Base-by-base conservation (phyloP, 768 basidiomycete species). In the Agrocybe chaxingu region DNA sequence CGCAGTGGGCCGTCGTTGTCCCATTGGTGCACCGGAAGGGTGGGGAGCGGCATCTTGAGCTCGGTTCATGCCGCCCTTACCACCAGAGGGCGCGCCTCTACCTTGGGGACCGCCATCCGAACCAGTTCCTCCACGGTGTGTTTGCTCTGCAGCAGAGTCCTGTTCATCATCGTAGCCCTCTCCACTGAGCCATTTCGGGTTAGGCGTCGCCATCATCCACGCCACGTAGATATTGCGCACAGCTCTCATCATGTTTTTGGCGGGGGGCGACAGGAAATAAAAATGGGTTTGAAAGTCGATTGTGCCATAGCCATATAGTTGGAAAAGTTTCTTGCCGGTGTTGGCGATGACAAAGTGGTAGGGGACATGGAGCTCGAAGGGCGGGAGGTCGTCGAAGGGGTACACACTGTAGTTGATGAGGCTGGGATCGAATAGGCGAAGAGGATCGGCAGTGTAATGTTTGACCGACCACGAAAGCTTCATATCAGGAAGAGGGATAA, bases 181-280 rank as follows among this genome's bases (percentile, higher is more conserved):
- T 29, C 29, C 18, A 43, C 13, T 29, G 24, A 43, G 29, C 42
- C 7, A 43, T 13, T n/a, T 29, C 42, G 5, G 6, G 5, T 42
- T 19, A 24, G 42, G 42, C 7, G 11, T 43, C 1, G 18, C n/a
- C 6, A 24, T 7, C n/a, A 12, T 43, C 42, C 42, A 43, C 12
- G 42, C 42, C n/a, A 43, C 42, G 4, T 43, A 43, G 42, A 43
- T 13, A 43, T 43, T 43, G 42, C 42, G 42, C 42, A 43, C n/a
- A 29, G 24, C 24, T 16, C 10, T 13, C 42, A 43, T 43, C 6
- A 29, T 16, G n/a, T 1, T n/a, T 43, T 29, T 43, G 10, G 12
- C 16, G 16, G 12, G 1, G 24, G 42, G 7, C 42, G 6, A 6
- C 13, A 43, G 24, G 29, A 43, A 43, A 43, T 8, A 12, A 29